Base-by-base conservation (phyloP, 371 early-diverging fungal species). In the Chytridium lagenaria region DNA sequence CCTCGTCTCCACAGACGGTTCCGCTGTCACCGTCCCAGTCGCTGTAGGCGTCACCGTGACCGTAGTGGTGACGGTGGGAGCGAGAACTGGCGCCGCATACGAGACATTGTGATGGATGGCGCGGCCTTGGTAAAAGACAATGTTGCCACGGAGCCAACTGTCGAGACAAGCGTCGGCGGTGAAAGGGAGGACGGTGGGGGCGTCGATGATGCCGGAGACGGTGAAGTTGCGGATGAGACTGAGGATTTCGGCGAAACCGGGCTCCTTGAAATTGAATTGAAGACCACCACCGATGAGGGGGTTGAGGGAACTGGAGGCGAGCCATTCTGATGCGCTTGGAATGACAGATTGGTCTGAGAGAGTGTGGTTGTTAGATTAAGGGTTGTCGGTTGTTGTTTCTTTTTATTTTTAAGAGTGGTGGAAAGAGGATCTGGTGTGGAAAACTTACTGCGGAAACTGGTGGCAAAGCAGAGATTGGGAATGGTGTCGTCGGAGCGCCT, bases 181-280 rank as follows among this genome's bases (percentile, higher is more conserved):
- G n/a, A n/a, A n/a, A n/a, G n/a, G n/a, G 5, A 33, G 10, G 12
- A 31, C 52, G 15, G 50, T 55, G 19, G 10, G 52, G 22, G 28
- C 1, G 22, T 19, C 2, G 26, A 68, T 28, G 34, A 68, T n/a
- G 30, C 52, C 52, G 19, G 5, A 5, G 3, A 1, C 34, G 12
- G 55, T 55, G 52, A 50, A 68, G 50, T 50, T 52, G 1, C 55
- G 50, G n/a, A 68, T 50, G 10, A 10, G 26, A 22, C 7, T 52
- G 2, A 68, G 55, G 36, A 68, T 68, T 19, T 2, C 12, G 2
- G 50, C 69, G 33, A 68, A 50, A 19, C 23, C 55, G 34, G 69
- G 69, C 22, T 68, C 69, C 5, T 68, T 22, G 37, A 68, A 68
- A 55, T 68, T 68, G 55, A 68, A 68, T 28, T 28, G 28, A 3